phyloP scores from a whole-genome alignment of 139 green algal species.

The Protoeuglena noctilucae region DNA sequence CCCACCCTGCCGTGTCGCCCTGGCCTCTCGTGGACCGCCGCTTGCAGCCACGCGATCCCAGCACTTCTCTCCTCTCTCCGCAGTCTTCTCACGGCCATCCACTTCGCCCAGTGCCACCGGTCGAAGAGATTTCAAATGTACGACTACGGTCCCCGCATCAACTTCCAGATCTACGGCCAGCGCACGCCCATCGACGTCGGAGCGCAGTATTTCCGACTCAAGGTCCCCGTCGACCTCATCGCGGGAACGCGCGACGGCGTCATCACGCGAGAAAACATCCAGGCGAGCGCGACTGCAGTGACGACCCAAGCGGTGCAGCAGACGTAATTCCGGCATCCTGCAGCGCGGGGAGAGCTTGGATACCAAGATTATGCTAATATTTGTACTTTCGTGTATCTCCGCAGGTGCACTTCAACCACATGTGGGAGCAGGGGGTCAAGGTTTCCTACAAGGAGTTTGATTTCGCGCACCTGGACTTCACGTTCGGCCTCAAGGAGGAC shows the following conservation, averaged over 20 bases:
- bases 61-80: too few relatives aligned
- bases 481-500: constrained; percentile 49
- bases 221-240: constrained; percentile 75
- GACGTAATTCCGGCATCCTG: background rate
- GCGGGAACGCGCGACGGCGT: constrained; percentile 57
- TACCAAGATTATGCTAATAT: background rate
- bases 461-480: constrained; percentile 85
- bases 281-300: constrained; percentile 13
- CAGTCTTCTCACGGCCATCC: constrained; percentile 16
- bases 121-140: constrained; percentile 55
- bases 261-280: constrained; percentile 39
- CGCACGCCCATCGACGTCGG: constrained; percentile 45
- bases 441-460: constrained; percentile 70
- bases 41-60: too few relatives aligned
- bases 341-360: background rate
- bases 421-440: constrained; percentile 33
- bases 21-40: too few relatives aligned
- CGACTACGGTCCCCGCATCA: constrained; percentile 47
- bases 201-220: constrained; percentile 42
- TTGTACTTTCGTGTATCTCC: background rate
- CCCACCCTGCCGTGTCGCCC: too few relatives aligned
- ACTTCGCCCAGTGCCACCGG: constrained; percentile 35
- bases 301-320: constrained; percentile 1
- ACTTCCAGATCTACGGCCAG: constrained; percentile 40
- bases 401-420: constrained; percentile 33